phyloP scores from a whole-genome alignment of 2,329 filamentous ascomycete species.

The Penicillium sp. region DNA sequence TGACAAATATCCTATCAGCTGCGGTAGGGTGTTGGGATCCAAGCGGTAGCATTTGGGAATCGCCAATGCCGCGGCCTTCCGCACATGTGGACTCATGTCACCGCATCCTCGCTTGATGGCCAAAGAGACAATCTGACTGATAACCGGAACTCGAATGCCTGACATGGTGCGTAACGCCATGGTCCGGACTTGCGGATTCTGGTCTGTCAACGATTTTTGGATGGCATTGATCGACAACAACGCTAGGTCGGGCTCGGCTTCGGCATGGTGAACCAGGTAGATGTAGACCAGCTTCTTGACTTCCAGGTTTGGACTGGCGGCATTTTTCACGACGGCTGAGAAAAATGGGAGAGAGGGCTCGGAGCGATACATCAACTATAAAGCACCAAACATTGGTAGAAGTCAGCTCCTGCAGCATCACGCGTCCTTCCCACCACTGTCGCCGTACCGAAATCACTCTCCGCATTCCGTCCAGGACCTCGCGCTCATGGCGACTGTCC shows the following conservation, averaged over 20 bases:
- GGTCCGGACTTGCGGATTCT: conserved; percentile 82
- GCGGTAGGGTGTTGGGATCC: conserved; percentile 77
- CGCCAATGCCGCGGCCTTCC: conserved; percentile 84
- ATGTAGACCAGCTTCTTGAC: conserved; percentile 99
- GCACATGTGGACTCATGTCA: conserved; percentile 91
- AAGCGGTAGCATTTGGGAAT: conserved; percentile 94
- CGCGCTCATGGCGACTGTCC: conserved; percentile 86
- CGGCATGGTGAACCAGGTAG: conserved; percentile 93
- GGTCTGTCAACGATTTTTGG: conserved; percentile 91
- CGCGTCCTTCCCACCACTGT: not conserved
- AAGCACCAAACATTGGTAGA: conserved; percentile 2
- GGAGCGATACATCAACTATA: conserved; percentile 87
- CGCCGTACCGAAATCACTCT: conserved; percentile 71
- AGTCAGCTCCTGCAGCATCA: conserved; percentile 12
- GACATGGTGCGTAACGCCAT: conserved; percentile 96
- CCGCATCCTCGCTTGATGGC: conserved; percentile 90
- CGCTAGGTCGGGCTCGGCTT: conserved; percentile 90
- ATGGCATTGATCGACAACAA: conserved; percentile 97
- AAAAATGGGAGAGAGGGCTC: conserved; percentile 89
- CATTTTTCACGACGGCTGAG: conserved; percentile 97
- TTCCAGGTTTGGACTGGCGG: conserved; percentile 85
- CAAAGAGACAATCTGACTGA: conserved; percentile 92
- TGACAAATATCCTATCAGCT: conserved; percentile 74
- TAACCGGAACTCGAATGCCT: conserved; percentile 91
- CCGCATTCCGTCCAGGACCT: conserved; percentile 85